Conservation (phyloP, 2,329 filamentous ascomycete genomes). For the Calonectria pteridis region DNA sequence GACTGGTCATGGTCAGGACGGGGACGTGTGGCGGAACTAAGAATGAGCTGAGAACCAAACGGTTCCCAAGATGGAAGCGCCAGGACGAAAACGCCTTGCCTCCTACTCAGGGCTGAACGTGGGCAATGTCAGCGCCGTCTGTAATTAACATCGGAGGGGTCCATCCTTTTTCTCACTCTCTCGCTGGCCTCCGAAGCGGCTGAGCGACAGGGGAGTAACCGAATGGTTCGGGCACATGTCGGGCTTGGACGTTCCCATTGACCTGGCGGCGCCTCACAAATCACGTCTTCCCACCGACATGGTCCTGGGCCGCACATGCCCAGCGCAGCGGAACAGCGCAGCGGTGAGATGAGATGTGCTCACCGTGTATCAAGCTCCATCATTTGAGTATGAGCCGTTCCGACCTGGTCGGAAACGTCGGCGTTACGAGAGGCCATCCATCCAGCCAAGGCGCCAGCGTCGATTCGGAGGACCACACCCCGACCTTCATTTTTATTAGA, state of each 20-base stretch:
- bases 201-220: not conserved
- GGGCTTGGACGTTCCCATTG: not conserved
- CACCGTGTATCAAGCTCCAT: not conserved
- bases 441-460: not conserved
- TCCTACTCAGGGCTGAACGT: constrained; percentile 1
- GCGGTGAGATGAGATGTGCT: constrained; percentile 1
- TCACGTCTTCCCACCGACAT: not conserved
- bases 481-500: not conserved
- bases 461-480: not conserved
- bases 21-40: not conserved
- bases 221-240: constrained; percentile 1
- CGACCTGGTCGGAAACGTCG: not conserved
- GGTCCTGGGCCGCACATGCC: not conserved
- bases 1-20: not conserved
- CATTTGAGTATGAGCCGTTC: not conserved
- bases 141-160: not conserved
- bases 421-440: not conserved
- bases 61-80: not conserved
- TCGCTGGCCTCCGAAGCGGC: not conserved
- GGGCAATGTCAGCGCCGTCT: not conserved
- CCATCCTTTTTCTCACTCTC: not conserved
- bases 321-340: constrained; percentile 1
- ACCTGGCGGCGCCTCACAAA: constrained; percentile 1
- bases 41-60: not conserved
- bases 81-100: constrained; percentile 8